A percentile compares a stretch with the other conserved stretches of the same genome.
phyloP scores from a whole-genome alignment of 768 basidiomycete species.

The Steccherinum ochraceum region DNA sequence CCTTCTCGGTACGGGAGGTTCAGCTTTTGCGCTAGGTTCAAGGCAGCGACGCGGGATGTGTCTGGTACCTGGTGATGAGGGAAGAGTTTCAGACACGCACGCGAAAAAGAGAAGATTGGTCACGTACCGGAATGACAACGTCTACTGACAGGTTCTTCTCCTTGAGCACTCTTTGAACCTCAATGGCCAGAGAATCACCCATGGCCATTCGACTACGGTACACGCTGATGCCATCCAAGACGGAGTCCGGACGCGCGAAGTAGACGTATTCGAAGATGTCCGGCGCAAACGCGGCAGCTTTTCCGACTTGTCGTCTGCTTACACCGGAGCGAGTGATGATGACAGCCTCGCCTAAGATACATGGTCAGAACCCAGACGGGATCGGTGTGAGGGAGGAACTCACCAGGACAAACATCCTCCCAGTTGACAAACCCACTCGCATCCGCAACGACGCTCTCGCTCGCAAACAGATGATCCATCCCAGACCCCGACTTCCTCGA shows the following conservation, averaged over 20 bases:
- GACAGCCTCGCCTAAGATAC: slow-evolving; percentile 74
- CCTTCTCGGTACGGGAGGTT: slow-evolving; percentile 93
- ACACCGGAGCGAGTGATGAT: slow-evolving; percentile 86
- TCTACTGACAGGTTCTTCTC: slow-evolving; percentile 72
- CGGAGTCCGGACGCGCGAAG: slow-evolving; percentile 96
- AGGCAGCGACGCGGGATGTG: slow-evolving; percentile 91
- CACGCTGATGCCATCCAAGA: slow-evolving; percentile 94
- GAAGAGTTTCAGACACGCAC: neutral
- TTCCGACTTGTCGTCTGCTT: slow-evolving; percentile 65
- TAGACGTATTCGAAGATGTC: slow-evolving; percentile 99
- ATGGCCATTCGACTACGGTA: slow-evolving; percentile 99
- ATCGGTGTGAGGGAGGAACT: slow-evolving; percentile 14
- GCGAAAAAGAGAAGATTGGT: no score
- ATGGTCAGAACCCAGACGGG: slow-evolving; percentile 1
- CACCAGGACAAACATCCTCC: slow-evolving; percentile 90
- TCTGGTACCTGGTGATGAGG: slow-evolving; percentile 71
- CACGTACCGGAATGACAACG: slow-evolving; percentile 88
- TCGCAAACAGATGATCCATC: slow-evolving; percentile 85
- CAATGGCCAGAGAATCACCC: slow-evolving; percentile 91
- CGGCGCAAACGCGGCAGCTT: slow-evolving; percentile 77
- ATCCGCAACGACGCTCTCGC: slow-evolving; percentile 95
- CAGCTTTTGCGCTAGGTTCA: slow-evolving; percentile 90
- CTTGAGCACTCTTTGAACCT: slow-evolving; percentile 69
- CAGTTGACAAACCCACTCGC: slow-evolving; percentile 87
- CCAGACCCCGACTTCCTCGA: slow-evolving; percentile 46